These are phyloP conservation scores for Fusarium falciforme DNA, from an alignment of 2,329 filamentous ascomycete species.

Conservation along the genomic window DNA sequence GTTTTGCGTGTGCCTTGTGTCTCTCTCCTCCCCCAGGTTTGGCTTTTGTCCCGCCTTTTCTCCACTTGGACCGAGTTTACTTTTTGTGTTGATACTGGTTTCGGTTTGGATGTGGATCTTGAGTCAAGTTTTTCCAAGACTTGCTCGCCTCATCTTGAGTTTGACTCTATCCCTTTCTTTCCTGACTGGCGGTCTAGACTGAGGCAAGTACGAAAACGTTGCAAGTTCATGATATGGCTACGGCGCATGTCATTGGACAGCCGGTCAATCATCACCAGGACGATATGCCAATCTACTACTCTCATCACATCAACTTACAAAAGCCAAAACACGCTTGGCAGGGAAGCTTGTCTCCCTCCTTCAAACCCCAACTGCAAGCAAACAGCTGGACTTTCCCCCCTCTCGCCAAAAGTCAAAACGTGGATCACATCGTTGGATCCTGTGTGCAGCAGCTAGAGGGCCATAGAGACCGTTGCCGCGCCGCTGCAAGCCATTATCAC, in stretches of 20 bases:
- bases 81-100: conserved; percentile 16
- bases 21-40: neutral
- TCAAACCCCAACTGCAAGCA: neutral
- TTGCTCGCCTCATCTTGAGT: conserved; percentile 15
- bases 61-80: conserved; percentile 25
- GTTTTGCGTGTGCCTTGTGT: neutral
- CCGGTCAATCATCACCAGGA: neutral
- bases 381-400: neutral
- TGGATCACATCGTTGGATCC: neutral
- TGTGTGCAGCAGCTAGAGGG: neutral
- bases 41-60: neutral
- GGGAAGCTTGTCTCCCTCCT: neutral
- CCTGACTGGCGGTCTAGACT: conserved; percentile 4
- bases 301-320: neutral
- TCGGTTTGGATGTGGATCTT: conserved; percentile 5
- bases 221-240: conserved; percentile 10
- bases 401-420: neutral
- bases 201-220: conserved; percentile 13
- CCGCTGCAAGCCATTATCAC: conserved; percentile 25
- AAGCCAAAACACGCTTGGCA: neutral
- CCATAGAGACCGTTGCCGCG: conserved; percentile 9
- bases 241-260: neutral
- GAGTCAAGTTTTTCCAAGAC: neutral
- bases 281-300: neutral
- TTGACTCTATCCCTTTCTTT: conserved; percentile 10